Conservation (phyloP, 1,139 yeast species). For the Suhomyces wounanorum region DNA sequence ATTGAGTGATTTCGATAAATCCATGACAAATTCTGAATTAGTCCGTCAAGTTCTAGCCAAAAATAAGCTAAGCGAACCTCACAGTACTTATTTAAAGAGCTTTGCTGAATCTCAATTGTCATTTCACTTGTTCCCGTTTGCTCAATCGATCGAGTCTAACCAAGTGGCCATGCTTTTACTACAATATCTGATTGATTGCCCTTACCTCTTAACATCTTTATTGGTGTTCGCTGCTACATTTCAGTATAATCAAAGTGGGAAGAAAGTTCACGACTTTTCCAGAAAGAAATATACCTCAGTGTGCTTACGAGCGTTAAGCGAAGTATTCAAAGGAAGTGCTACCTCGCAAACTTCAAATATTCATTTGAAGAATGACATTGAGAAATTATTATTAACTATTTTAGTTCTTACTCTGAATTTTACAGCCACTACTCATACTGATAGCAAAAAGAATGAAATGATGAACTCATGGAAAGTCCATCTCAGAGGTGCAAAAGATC, state of each 20-base stretch:
- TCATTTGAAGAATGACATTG: conserved; percentile 32
- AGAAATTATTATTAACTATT: conserved; percentile 40
- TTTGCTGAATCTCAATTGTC: conserved; percentile 33
- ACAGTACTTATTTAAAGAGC: conserved; percentile 33
- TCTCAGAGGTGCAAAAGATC: conserved; percentile 43
- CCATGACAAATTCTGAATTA: conserved; percentile 22
- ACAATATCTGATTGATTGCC: conserved; percentile 37
- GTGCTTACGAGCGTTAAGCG: conserved; percentile 35
- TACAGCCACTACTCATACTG: conserved; percentile 31
- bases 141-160: conserved; percentile 37
- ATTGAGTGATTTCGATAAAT: conserved; percentile 7
- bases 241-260: conserved; percentile 37
- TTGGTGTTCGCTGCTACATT: conserved; percentile 43
- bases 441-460: conserved; percentile 15
- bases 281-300: conserved; percentile 34
- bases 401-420: conserved; percentile 39
- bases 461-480: conserved; percentile 42
- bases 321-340: conserved; percentile 30
- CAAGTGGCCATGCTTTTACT: conserved; percentile 37
- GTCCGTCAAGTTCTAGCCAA: conserved; percentile 28
- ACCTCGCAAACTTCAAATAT: conserved; percentile 1
- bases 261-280: conserved; percentile 30
- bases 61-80: conserved; percentile 31
- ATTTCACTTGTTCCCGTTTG: conserved; percentile 41
- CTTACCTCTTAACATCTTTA: conserved; percentile 37